A percentile compares a stretch with the other conserved stretches of the same genome.
Evolutionary conservation across 805 yeast genomes (phyloP).

Genomic region (Schwanniomyces sp.): DNA sequence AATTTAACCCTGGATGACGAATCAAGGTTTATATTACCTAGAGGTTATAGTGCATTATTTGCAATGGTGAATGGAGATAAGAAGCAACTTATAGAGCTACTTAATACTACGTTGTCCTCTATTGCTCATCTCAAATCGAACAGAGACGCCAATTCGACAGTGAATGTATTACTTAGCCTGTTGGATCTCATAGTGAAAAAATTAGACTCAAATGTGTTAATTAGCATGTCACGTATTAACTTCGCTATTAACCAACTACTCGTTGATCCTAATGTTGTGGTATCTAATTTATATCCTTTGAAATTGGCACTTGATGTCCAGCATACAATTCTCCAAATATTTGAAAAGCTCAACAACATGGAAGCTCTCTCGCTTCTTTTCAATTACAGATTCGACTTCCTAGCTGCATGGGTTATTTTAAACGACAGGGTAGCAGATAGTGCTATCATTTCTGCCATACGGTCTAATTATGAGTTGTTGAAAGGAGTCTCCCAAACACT

Average conservation of each 20-base stretch:
- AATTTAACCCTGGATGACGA: slow-evolving; percentile 21
- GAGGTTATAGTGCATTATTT: slow-evolving; percentile 21
- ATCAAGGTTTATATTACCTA: slow-evolving; percentile 17
- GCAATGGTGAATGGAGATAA: slow-evolving; percentile 9
- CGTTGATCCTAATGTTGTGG: slow-evolving; percentile 26
- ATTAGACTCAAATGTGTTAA: slow-evolving; percentile 16
- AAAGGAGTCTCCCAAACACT: neutral
- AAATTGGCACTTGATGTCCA: slow-evolving; percentile 23
- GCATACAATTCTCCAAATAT: slow-evolving; percentile 11
- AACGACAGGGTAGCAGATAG: slow-evolving; percentile 6
- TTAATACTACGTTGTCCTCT: slow-evolving; percentile 22
- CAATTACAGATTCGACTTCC: slow-evolving; percentile 30
- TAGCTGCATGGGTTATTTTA: slow-evolving; percentile 36
- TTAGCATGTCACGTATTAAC: slow-evolving; percentile 27
- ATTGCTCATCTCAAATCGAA: slow-evolving; percentile 19
- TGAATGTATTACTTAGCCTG: slow-evolving; percentile 18
- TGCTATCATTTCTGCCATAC: neutral
- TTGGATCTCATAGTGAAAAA: slow-evolving; percentile 5
- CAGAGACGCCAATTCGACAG: slow-evolving; percentile 8
- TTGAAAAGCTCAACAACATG: slow-evolving; percentile 11
- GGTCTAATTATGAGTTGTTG: neutral
- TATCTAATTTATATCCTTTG: slow-evolving; percentile 14
- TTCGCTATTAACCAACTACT: slow-evolving; percentile 30
- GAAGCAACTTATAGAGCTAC: slow-evolving; percentile 18
- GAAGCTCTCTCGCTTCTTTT: slow-evolving; percentile 18